Conservation (phyloP, 1,139 yeast genomes). For the Komagataea norvegica region DNA sequence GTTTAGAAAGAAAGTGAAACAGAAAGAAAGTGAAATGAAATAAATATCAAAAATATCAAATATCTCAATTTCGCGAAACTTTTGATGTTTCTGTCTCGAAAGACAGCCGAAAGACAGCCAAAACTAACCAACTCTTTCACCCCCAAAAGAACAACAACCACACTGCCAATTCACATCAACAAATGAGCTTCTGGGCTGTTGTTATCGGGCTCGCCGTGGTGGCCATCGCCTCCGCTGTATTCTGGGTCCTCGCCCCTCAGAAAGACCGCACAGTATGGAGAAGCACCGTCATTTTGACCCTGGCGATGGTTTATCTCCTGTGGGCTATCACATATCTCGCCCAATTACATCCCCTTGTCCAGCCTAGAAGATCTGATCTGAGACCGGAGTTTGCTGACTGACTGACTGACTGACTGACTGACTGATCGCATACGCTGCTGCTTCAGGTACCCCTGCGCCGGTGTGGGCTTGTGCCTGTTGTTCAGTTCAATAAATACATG, state of each 20-base stretch:
- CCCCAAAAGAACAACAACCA: not conserved
- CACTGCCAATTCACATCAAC: slow-evolving; percentile 3
- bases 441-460: no score
- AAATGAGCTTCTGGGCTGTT: slow-evolving; percentile 58
- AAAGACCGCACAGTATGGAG: slow-evolving; percentile 74
- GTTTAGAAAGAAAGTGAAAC: no score
- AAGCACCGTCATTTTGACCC: slow-evolving; percentile 73
- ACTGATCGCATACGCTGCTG: no score
- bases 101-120: not conserved
- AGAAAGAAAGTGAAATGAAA: no score
- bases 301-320: slow-evolving; percentile 89
- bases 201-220: slow-evolving; percentile 61
- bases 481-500: no score
- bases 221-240: slow-evolving; percentile 48
- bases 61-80: no score
- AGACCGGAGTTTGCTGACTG: slow-evolving; percentile 52
- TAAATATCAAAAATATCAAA: no score
- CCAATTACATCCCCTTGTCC: slow-evolving; percentile 77
- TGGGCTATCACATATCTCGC: slow-evolving; percentile 86
- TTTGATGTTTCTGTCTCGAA: no score
- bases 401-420: no score
- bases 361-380: slow-evolving; percentile 72
- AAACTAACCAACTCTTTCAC: not conserved
- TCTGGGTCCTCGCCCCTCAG: slow-evolving; percentile 53
- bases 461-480: no score